Conservation (phyloP, 805 yeast species). For the Nakazawaea pomicola region DNA sequence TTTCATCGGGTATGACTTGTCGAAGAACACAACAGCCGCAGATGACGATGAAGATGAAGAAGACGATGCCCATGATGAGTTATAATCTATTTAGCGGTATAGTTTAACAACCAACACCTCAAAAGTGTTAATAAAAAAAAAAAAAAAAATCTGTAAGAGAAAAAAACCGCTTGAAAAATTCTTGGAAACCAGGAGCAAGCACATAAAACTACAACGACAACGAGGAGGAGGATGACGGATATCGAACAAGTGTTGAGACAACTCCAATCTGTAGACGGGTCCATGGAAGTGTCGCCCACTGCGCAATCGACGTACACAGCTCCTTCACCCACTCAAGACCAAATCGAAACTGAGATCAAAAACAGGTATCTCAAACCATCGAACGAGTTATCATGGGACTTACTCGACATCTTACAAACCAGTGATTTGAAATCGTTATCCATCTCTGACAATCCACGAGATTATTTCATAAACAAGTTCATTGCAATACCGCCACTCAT, state of each 20-base stretch:
- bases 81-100: conserved; percentile 4
- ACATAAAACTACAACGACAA: background rate
- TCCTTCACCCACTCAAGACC: conserved; percentile 12
- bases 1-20: conserved; percentile 64
- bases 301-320: conserved; percentile 13
- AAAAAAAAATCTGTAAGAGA: background rate
- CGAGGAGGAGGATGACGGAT: background rate
- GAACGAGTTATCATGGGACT: conserved; percentile 57
- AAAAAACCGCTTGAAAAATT: no score
- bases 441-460: conserved; percentile 17
- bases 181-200: no score
- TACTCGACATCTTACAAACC: conserved; percentile 70
- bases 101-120: no score
- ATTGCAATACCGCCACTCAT: conserved; percentile 55
- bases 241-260: background rate
- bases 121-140: no score
- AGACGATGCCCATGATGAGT: conserved; percentile 20
- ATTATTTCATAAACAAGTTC: conserved; percentile 40
- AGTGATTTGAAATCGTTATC: conserved; percentile 17
- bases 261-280: background rate
- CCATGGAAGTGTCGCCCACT: conserved; percentile 11
- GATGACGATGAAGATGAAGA: conserved; percentile 21
- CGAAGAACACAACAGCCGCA: conserved; percentile 22
- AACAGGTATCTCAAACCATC: conserved; percentile 58
- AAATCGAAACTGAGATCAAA: conserved; percentile 20